Percentiles rank a stretch among this genome's conserved stretches.
Conservation (phyloP, 2,329 filamentous ascomycete genomes). For the Aspergillus hortae region DNA sequence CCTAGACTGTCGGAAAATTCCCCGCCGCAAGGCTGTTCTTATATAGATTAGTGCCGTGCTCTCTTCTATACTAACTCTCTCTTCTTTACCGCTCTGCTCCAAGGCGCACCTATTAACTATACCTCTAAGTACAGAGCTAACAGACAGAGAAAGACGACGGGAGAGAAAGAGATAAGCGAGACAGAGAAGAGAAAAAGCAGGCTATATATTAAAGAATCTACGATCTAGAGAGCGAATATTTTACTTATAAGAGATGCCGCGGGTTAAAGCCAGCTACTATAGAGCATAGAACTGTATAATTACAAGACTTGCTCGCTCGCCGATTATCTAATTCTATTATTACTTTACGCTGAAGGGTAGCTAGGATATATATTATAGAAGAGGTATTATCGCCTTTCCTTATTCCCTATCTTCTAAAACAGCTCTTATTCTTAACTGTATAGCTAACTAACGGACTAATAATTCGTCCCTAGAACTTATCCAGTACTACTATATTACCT, state of each 20-base stretch:
- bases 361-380: background rate
- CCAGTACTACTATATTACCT: background rate
- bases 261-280: background rate
- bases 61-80: too few species aligned
- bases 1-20: slow-evolving; percentile 1
- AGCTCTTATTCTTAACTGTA: background rate
- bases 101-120: background rate
- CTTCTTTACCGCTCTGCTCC: background rate
- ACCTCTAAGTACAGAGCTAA: slow-evolving; percentile 6
- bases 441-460: background rate
- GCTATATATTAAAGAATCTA: background rate
- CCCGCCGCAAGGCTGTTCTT: background rate
- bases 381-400: background rate
- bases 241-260: background rate
- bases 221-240: background rate
- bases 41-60: background rate
- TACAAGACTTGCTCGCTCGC: background rate
- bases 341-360: background rate
- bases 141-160: slow-evolving; percentile 2
- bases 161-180: slow-evolving; percentile 5
- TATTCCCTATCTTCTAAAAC: background rate
- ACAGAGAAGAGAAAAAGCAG: background rate
- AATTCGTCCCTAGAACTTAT: background rate
- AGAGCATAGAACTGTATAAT: background rate
- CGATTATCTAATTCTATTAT: background rate